Evolutionary conservation across 164 flowering plant species (phyloP), one percentile per base, ranked within the genome.

Genomic region (Magnolia changhungtana): DNA sequence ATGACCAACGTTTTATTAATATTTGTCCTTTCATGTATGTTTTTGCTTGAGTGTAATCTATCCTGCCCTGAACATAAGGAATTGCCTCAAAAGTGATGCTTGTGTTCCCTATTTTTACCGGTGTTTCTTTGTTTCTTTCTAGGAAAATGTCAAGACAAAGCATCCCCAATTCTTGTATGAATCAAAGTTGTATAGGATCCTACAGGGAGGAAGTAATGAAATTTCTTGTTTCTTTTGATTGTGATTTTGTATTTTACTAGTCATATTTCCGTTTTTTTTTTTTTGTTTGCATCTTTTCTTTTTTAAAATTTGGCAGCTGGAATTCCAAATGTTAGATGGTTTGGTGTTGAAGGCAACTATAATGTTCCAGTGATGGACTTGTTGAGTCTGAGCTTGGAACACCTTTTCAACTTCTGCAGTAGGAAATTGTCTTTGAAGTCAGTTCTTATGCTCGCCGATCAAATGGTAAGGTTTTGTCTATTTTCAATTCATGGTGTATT

Each of bases 71-170:
- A 23, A 23, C 24, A 23, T 23, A 23, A 23, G 24, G 24, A 23
- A 23, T 23, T 23, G 24, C 24, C 24, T 23, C 24, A 23, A 23
- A 23, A 23, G 24, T 23, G 24, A 23, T 23, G 24, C 24, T 23
- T 23, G 24, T 23, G 24, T 23, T 23, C 24, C 24, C 24, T 23
- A 23, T 23, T 23, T 23, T 23, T 23, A 23, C 24, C 24, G 24
- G 24, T 23, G 24, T 23, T 23, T 23, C 24, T 23, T 23, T 23
- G 24, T 23, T 63, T 77, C 21, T 74, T 63, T 61, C 27, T 86
- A 93, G 96, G 98, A 93, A 88, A 91, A 89, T 83, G 90, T 90
- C 78, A 93, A 90, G 88, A 91, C 98, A 78, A 93, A 90, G 87
- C 98, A 93, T 86, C 96, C 96, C 20, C 98, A 90, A 72, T 82